Conservation (phyloP, 352 stramenopile genomes). For the Hyaloperonospora arabidopsidis region DNA sequence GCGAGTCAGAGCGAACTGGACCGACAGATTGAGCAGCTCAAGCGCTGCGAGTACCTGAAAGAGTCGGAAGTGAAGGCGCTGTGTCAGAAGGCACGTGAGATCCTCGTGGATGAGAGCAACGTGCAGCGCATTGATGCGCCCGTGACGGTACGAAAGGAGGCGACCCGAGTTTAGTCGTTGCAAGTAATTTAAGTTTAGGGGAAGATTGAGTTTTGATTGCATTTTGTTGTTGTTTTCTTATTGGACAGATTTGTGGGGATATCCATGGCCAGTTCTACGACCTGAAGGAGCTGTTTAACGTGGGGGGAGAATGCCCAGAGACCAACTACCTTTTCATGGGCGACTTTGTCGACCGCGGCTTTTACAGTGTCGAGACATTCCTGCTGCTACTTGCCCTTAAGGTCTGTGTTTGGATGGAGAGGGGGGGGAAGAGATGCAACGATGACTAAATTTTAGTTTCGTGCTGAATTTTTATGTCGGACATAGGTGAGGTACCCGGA, state of each 20-base stretch:
- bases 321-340: constrained; percentile 99
- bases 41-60: constrained; percentile 97
- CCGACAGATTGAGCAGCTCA: constrained; percentile 84
- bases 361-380: constrained; percentile 99
- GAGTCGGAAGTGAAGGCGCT: constrained; percentile 97
- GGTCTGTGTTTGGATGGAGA: constrained; percentile 40
- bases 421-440: background rate
- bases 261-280: constrained; percentile 99
- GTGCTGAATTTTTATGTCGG: background rate
- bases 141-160: constrained; percentile 88
- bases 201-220: constrained; percentile 11
- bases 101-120: constrained; percentile 99
- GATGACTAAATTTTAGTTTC: background rate
- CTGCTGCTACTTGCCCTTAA: constrained; percentile 97
- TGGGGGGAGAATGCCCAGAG: constrained; percentile 96
- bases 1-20: constrained; percentile 82
- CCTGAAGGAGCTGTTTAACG: constrained; percentile 97
- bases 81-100: constrained; percentile 96
- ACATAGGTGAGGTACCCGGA: constrained; percentile 96
- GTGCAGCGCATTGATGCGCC: constrained; percentile 98
- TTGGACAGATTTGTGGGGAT: constrained; percentile 95
- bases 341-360: constrained; percentile 99
- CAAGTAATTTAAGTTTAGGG: background rate
- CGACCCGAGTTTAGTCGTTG: background rate
- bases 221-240: constrained; percentile 5